Percentiles rank a stretch among this genome's conserved stretches.
Conservation (phyloP, 225 moss, liverwort and hornwort species). For the Asterella californica region DNA sequence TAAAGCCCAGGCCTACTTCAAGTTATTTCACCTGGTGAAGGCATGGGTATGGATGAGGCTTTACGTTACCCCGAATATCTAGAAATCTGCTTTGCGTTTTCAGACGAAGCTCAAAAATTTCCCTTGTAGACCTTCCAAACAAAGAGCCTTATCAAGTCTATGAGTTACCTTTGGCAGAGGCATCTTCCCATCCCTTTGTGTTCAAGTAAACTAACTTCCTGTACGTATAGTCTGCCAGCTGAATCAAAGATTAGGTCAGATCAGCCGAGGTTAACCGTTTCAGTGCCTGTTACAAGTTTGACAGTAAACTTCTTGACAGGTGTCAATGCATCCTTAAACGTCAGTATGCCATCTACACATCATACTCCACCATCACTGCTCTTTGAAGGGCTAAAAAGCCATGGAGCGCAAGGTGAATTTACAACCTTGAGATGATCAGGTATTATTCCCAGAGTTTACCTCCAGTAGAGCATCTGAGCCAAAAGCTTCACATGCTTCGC, state of each 20-base stretch:
- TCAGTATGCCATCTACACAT: no score
- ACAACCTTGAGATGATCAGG: neutral
- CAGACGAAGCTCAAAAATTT: neutral
- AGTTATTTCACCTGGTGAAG: neutral
- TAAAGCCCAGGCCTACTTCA: neutral
- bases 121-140: neutral
- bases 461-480: slow-evolving; percentile 73
- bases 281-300: neutral
- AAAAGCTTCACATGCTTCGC: slow-evolving; percentile 81
- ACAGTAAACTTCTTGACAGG: neutral
- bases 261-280: neutral
- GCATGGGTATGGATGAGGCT: neutral
- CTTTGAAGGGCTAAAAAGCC: neutral
- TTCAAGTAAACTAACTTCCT: slow-evolving; percentile 92
- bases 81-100: neutral
- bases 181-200: slow-evolving; percentile 72
- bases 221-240: slow-evolving; percentile 92
- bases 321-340: no score
- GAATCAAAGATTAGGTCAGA: slow-evolving; percentile 3
- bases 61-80: no score
- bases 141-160: neutral
- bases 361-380: neutral
- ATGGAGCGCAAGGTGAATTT: neutral
- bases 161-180: slow-evolving; percentile 53
- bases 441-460: slow-evolving; percentile 29